Evolutionary conservation across 257 asterid genomes (phyloP), one percentile per base, ranked within the genome.

Genomic region (Ocimum tenuiflorum): DNA sequence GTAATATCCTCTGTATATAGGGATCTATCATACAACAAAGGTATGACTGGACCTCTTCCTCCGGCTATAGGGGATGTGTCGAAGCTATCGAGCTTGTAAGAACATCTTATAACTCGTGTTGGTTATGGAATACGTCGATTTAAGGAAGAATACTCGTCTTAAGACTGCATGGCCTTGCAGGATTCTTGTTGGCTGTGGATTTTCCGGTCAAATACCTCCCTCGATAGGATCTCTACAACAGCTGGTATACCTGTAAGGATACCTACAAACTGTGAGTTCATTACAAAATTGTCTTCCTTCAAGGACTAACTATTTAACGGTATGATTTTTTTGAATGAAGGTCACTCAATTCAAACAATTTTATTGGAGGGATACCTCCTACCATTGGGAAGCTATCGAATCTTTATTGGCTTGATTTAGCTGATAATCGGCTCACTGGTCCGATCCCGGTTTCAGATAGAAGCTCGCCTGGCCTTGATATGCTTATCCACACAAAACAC

Each of bases 321-420:
- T 51, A 46, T 76, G 53, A n/a, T 31, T 33, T 48, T 58, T 39
- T 56, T 19, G 8, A 1, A 48, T 68, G 76, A 81, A 91, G 98
- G 72, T 83, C 95, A 1, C 85, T 94, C 13, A 94, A 94, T 63
- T 87, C 89, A 2, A 92, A 92, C 84, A 75, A 52, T 59, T 89
- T 92, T 39, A 77, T 74, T 65, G 99, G 92, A 11, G 51, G 0
- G 52, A 89, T 94, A 73, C 99, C 99, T 11, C 79, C 88, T 67
- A 60, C 86, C 2, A 50, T 89, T 24, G 99, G 99, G 46, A 43
- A 38, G 8, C 71, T 92, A 38, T 29, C 48, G 24, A 65, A 74
- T 3, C 95, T 92, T 38, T 60, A 20, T 66, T 86, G 94, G 99
- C 86, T 92, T 54, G 99, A 92, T 76, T 65, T 92, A 54, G 97